These are phyloP conservation scores for Penicillium sp. DNA, from an alignment of 2,329 filamentous ascomycete genomes.

Conservation along the genomic window DNA sequence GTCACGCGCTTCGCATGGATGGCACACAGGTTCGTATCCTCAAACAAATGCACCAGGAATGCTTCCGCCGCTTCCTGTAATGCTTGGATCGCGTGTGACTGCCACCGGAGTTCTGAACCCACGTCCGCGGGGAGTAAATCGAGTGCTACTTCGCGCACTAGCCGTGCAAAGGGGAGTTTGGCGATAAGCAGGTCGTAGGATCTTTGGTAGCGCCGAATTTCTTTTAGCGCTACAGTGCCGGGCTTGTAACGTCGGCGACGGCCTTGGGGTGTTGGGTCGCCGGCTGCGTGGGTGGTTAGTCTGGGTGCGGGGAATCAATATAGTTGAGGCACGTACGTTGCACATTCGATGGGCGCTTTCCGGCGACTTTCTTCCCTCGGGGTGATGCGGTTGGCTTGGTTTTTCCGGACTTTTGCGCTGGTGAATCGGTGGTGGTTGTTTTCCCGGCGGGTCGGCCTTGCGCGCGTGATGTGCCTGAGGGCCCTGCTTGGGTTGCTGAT, in stretches of 20 bases:
- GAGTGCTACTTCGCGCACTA: conserved; percentile 53
- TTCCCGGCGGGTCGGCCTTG: conserved; percentile 3
- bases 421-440: conserved; percentile 4
- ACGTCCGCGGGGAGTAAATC: conserved; percentile 53
- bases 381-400: not conserved
- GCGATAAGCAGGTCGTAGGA: conserved; percentile 79
- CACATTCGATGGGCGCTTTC: conserved; percentile 30
- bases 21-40: conserved; percentile 92
- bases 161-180: conserved; percentile 49
- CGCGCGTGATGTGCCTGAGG: conserved; percentile 7
- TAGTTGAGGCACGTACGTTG: conserved; percentile 31
- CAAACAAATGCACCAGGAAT: conserved; percentile 92
- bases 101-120: conserved; percentile 78
- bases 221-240: conserved; percentile 80
- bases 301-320: not conserved
- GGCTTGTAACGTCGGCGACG: conserved; percentile 63
- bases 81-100: conserved; percentile 88
- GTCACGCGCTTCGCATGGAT: conserved; percentile 96
- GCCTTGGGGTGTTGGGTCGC: conserved; percentile 65
- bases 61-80: conserved; percentile 95
- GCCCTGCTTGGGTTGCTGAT: conserved; percentile 14
- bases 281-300: conserved; percentile 49
- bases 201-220: conserved; percentile 87
- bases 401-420: conserved; percentile 21
- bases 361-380: conserved; percentile 11